Conservation (phyloP, 164 flowering plant species). For the Protea cynaroides region DNA sequence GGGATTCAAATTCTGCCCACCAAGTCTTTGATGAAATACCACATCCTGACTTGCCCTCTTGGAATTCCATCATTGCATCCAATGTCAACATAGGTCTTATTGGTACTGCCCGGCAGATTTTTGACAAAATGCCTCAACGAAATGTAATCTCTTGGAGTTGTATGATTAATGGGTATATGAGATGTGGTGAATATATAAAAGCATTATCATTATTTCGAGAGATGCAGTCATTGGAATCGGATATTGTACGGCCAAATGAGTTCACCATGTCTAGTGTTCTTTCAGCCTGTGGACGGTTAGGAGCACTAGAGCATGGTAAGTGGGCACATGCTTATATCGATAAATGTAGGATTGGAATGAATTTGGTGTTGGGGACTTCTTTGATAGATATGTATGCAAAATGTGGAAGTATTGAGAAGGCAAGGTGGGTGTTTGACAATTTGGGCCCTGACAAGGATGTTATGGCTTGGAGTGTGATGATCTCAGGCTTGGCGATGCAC, state of each 20-base stretch:
- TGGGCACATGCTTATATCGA: slow-evolving; percentile 32
- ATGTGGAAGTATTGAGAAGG: slow-evolving; percentile 46
- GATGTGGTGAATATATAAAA: slow-evolving; percentile 17
- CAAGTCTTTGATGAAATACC: slow-evolving; percentile 29
- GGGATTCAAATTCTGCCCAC: slow-evolving; percentile 16
- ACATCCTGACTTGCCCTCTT: slow-evolving; percentile 24
- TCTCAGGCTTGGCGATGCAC: slow-evolving; percentile 34
- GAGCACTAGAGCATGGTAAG: slow-evolving; percentile 32
- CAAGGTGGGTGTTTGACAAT: slow-evolving; percentile 19
- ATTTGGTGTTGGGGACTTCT: slow-evolving; percentile 32
- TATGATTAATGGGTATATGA: slow-evolving; percentile 35
- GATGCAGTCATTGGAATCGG: slow-evolving; percentile 21
- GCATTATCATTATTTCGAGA: slow-evolving; percentile 28
- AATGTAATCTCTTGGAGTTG: slow-evolving; percentile 39
- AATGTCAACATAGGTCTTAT: slow-evolving; percentile 19
- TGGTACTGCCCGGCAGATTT: slow-evolving; percentile 20
- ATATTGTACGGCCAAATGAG: slow-evolving; percentile 23
- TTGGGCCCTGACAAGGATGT: slow-evolving; percentile 33
- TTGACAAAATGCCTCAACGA: slow-evolving; percentile 28
- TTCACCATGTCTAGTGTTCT: slow-evolving; percentile 27
- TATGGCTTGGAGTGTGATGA: slow-evolving; percentile 37
- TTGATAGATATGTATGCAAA: slow-evolving; percentile 79
- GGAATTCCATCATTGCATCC: slow-evolving; percentile 31
- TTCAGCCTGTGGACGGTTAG: slow-evolving; percentile 29
- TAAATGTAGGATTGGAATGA: slow-evolving; percentile 21